These are phyloP conservation scores for Eucalyptus curtisii DNA, from an alignment of 345 rosid genomes.

Conservation along the genomic window DNA sequence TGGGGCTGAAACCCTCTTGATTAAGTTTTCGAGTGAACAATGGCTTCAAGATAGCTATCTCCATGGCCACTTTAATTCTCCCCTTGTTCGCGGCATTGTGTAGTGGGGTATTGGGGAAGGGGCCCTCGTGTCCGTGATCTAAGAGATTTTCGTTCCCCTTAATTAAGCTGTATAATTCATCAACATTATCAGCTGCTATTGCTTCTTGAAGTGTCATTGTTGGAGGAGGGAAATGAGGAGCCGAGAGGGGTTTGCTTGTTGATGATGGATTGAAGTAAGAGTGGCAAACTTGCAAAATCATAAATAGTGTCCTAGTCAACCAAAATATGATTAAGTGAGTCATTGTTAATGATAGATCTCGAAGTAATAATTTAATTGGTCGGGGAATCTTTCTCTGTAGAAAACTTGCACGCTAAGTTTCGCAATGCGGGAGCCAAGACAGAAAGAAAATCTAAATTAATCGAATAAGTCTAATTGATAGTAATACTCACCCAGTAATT, in stretches of 20 bases:
- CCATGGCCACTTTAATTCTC: background rate
- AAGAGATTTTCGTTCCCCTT: background rate
- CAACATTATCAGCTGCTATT: background rate
- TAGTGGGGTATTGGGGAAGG: background rate
- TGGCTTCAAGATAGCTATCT: background rate
- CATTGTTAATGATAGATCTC: background rate
- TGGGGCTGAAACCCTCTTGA: background rate
- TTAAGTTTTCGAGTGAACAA: background rate
- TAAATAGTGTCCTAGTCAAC: no score
- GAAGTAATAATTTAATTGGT: background rate
- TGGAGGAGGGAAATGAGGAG: background rate
- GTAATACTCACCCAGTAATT: no score
- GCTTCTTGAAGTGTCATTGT: background rate
- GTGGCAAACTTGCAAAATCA: background rate
- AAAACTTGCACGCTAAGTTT: background rate
- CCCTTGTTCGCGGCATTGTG: background rate
- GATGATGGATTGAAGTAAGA: background rate
- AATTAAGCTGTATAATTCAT: background rate
- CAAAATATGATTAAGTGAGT: background rate
- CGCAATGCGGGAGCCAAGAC: background rate
- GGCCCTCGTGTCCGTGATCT: background rate
- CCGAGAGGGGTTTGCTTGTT: background rate
- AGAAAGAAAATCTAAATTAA: no score
- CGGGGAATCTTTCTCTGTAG: background rate
- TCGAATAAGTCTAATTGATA: no score